Percentiles rank a stretch among this genome's conserved stretches.
phyloP scores from a whole-genome alignment of 805 yeast genomes.

The Spathaspora gorwiae region DNA sequence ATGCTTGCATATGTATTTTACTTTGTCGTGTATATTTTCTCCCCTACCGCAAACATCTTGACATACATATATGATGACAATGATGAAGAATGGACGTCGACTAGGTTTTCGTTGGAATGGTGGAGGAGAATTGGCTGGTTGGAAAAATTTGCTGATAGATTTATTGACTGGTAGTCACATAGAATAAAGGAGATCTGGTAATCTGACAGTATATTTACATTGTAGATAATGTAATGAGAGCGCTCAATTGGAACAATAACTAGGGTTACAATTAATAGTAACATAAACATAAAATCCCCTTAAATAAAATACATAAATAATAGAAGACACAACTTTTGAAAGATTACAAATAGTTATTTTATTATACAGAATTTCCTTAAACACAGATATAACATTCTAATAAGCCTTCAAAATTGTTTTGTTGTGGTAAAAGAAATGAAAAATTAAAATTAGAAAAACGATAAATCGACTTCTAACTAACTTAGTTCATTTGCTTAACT shows the following conservation, averaged over 20 bases:
- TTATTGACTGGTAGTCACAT: conserved; percentile 3
- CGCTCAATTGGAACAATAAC: too few relatives aligned
- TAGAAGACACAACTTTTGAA: not conserved
- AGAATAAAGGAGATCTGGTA: too few relatives aligned
- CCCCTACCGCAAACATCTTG: not conserved
- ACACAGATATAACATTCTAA: not conserved
- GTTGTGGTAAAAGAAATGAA: not conserved
- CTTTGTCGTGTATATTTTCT: not conserved
- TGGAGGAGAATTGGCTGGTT: conserved; percentile 31
- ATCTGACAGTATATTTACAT: too few relatives aligned
- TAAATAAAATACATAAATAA: too few relatives aligned
- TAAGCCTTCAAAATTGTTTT: conserved; percentile 1
- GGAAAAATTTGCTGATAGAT: conserved; percentile 23
- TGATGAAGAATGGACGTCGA: conserved; percentile 8
- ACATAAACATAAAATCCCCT: too few relatives aligned
- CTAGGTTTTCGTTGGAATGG: conserved; percentile 17
- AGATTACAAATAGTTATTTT: conserved; percentile 1
- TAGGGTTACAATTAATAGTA: too few relatives aligned
- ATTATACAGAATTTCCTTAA: conserved; percentile 1
- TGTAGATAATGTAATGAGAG: too few relatives aligned
- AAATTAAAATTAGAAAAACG: not conserved
- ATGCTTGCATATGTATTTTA: conserved; percentile 10
- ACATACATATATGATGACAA: conserved; percentile 11
- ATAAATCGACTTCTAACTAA: conserved; percentile 8
- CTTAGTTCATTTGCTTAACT: conserved; percentile 89